Base-by-base conservation (phyloP, 1,284 basidiomycete genomes). In the Ustilago vetiveriae region DNA sequence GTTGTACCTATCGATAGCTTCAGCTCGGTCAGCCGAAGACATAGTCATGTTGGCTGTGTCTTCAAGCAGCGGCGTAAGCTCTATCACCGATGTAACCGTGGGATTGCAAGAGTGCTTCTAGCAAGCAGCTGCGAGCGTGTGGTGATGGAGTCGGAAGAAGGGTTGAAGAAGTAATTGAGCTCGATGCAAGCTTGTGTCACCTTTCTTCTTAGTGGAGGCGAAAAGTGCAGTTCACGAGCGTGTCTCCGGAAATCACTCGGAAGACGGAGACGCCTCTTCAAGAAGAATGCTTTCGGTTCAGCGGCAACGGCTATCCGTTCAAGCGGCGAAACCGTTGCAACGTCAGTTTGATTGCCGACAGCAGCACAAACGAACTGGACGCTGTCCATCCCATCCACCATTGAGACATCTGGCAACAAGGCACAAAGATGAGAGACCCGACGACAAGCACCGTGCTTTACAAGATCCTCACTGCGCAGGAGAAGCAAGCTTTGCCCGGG, bases 401-500 rank as follows among this genome's bases (percentile, higher is more conserved):
- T n/a, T n/a, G n/a, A n/a, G n/a, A n/a, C n/a, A n/a, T n/a, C n/a
- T n/a, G n/a, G n/a, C n/a, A n/a, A 17, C 7, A 4, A 32, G 5
- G 4, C 37, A 17, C 35, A 32, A 41, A 32, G 4, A 70, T 70
- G 67, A 57, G 69, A 22, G 65, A 75, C 36, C 72, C 72, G 16
- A 66, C 49, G 19, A 58, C 60, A 7, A 65, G 59, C 54, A 72
- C 76, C 3, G 47, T 64, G n/a, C 64, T 78, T 6, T 78, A 78
- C 72, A 78, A 78, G 66, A 76, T 78, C 47, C 59, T 78, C 32
- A 78, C 76, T 35, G 63, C 69, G 7, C 41, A 54, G 39, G 72
- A 78, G 50, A 63, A 62, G 42, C 45, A 50, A 5, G 38, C 56
- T 2, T 48, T 78, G 38, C 69, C 74, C 2, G 23, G 23, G 14